Base-by-base conservation (phyloP, 257 asterid genomes). In the Paulownia fortunei region DNA sequence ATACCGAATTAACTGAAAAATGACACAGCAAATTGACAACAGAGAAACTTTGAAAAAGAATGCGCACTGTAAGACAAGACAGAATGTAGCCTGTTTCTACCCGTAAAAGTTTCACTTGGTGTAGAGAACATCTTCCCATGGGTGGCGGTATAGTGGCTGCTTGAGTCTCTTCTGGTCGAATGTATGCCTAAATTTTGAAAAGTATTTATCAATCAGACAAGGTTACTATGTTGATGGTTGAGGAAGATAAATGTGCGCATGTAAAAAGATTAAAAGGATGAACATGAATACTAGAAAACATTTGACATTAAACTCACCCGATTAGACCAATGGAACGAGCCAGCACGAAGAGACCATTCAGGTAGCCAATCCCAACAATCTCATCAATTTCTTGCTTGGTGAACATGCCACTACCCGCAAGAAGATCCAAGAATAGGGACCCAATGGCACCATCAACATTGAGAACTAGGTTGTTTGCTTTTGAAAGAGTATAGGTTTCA, bases 281-380 rank as follows among this genome's bases (percentile, higher is more conserved):
- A 64, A 78, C 47, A 23, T 37, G 41, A 24, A 24, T 24, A 24
- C 12, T 0, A 7, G 51, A 41, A 56, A 79, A 70, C 9, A 37
- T 21, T 54, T 11, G 58, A 60, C 30, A 44, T 26, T 19, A 11
- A 80, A 85, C 97, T 86, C 76, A 96, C 98, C 99, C 99, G 56
- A 96, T 96, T 85, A 96, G 97, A 88, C 99, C 99, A 84, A 96
- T 90, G 82, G 99, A 92, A 82, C 99, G 99, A 34, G 99, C 99
- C 39, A 96, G 89, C 72, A 96, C 99, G 60, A 96, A 96, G 81
- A 96, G 98, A 64, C 99, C 98, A 18, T 96, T 96, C 66, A 96
- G 89, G 87, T 93, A 96, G 80, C 99, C 99, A 30, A 96, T 96
- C 77, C 76, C 96, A 47, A 96, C 91, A 72, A 96, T 90, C 87